Conservation (phyloP, 169 alveolate genomes). For the Cryptosporidium meleagridis region DNA sequence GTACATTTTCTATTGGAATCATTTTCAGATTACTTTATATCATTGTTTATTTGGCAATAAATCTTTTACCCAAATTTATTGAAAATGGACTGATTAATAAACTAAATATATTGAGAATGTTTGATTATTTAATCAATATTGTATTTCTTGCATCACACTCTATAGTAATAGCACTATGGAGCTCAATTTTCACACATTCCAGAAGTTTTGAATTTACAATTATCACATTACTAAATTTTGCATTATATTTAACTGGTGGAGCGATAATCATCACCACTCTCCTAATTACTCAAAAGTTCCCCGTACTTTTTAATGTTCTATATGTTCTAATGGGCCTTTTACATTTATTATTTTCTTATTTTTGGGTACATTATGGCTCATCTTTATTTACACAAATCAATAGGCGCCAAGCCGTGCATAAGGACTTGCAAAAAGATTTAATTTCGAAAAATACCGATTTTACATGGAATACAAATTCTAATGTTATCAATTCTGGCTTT, state of each 20-base stretch:
- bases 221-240: neutral
- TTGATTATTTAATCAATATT: constrained; percentile 11
- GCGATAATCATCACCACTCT: neutral
- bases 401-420: constrained; percentile 28
- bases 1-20: constrained; percentile 6
- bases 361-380: constrained; percentile 39
- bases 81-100: neutral
- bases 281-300: neutral
- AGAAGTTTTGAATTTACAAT: neutral
- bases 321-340: neutral
- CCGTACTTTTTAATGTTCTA: neutral
- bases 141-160: constrained; percentile 44
- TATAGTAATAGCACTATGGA: constrained; percentile 44
- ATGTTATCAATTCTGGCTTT: neutral
- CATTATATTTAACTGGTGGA: constrained; percentile 3
- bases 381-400: constrained; percentile 14
- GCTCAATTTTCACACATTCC: constrained; percentile 6
- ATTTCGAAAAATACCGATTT: neutral
- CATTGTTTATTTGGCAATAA: neutral
- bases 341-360: neutral
- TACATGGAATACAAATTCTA: neutral
- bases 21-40: constrained; percentile 34
- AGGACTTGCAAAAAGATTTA: constrained; percentile 5
- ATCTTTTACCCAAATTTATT: constrained; percentile 2
- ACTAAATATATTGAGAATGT: neutral